A percentile compares a stretch with the other conserved stretches of the same genome.
Evolutionary conservation across 2,329 filamentous ascomycete genomes (phyloP).

Genomic region (Colletotrichum melonis): DNA sequence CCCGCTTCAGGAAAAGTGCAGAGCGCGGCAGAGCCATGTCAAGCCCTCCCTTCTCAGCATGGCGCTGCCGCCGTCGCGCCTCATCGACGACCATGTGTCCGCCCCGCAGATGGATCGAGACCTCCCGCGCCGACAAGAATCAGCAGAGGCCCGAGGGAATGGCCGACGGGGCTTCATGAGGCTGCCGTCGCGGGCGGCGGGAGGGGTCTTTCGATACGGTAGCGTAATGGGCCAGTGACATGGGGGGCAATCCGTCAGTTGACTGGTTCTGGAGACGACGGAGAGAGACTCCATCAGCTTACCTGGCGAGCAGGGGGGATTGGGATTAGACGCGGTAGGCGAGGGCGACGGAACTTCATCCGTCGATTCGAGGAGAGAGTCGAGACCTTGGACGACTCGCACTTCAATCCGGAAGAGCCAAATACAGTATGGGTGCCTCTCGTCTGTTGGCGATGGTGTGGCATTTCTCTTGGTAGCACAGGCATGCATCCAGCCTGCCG

Average conservation of each 20-base stretch:
- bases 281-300: not conserved
- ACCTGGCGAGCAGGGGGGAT: not conserved
- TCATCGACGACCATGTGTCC: conserved; percentile 17
- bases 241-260: not conserved
- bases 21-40: conserved; percentile 24
- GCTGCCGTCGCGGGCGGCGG: not conserved
- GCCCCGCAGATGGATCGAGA: conserved; percentile 13
- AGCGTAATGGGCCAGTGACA: not conserved
- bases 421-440: not conserved
- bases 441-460: conserved; percentile 12
- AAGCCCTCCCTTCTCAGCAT: conserved; percentile 25
- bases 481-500: not conserved
- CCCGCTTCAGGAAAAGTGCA: conserved; percentile 27
- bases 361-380: not conserved
- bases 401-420: not conserved
- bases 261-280: not conserved
- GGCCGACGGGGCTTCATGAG: not conserved
- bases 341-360: not conserved
- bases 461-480: conserved; percentile 4
- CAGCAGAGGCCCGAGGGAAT: not conserved
- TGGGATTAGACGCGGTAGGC: conserved; percentile 15
- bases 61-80: conserved; percentile 20
- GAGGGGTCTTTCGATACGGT: not conserved
- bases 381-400: not conserved
- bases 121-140: not conserved